Percentiles rank a stretch among this genome's conserved stretches.
These are phyloP conservation scores for Porpolomopsis calyptriformis DNA, from an alignment of 768 basidiomycete species.

Conservation along the genomic window DNA sequence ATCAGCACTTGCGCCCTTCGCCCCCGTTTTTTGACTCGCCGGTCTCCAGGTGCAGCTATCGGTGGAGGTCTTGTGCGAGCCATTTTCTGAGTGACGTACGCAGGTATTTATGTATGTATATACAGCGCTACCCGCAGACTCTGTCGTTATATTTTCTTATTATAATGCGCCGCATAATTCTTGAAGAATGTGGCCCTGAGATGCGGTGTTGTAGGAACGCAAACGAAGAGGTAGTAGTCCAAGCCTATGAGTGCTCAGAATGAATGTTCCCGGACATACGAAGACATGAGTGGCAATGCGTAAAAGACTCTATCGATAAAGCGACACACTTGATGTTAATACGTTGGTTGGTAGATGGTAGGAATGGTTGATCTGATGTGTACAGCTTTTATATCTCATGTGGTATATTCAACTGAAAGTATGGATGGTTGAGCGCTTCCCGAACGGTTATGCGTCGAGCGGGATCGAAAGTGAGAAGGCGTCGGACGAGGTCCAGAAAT, in stretches of 20 bases:
- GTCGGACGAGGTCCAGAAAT: constrained; percentile 81
- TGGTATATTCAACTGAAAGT: constrained; percentile 61
- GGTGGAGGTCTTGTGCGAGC: constrained; percentile 39
- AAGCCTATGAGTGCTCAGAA: no score
- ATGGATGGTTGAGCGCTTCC: constrained; percentile 81
- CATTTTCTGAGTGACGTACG: constrained; percentile 27
- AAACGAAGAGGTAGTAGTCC: no score
- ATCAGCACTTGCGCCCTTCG: neutral
- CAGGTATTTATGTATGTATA: no score
- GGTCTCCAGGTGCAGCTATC: constrained; percentile 30
- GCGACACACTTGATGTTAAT: neutral
- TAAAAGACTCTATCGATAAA: no score
- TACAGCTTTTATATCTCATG: constrained; percentile 45
- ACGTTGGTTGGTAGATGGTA: neutral
- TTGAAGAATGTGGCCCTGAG: no score
- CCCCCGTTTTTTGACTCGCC: neutral
- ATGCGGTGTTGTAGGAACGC: no score
- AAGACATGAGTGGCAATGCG: no score
- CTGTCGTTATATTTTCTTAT: no score
- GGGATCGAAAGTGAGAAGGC: constrained; percentile 85
- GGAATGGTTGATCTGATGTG: neutral
- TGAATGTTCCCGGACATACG: no score
- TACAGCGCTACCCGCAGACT: no score
- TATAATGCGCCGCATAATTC: no score
- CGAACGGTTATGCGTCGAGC: constrained; percentile 77